Conservation (phyloP, 2,329 filamentous ascomycete genomes). For the Colletotrichum sp. region DNA sequence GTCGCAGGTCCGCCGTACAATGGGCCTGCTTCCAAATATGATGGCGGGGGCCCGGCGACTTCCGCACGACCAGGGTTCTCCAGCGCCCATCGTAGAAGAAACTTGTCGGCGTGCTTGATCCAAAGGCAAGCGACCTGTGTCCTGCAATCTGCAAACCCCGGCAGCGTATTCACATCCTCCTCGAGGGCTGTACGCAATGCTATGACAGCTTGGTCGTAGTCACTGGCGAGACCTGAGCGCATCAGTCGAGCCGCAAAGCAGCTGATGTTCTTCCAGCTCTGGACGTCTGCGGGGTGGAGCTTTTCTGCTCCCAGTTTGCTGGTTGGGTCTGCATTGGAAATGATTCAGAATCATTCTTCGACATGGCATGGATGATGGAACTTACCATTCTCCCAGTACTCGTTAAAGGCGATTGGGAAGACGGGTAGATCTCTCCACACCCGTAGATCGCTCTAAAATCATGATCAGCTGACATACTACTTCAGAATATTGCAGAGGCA, state of each 20-base stretch:
- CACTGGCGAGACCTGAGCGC: background rate
- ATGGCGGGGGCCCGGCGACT: background rate
- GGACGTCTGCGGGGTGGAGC: background rate
- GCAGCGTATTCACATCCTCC: background rate
- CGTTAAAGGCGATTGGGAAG: background rate
- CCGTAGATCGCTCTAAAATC: background rate
- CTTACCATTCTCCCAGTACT: background rate
- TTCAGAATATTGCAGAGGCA: background rate
- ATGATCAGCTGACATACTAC: background rate
- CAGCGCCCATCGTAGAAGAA: background rate
- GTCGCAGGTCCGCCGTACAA: background rate
- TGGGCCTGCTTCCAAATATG: background rate
- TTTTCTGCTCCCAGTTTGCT: background rate
- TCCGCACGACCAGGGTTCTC: background rate
- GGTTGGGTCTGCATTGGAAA: background rate
- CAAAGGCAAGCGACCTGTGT: background rate
- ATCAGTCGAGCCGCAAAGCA: background rate
- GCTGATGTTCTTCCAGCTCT: background rate
- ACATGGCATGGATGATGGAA: background rate
- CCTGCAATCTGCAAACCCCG: background rate
- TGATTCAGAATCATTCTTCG: background rate
- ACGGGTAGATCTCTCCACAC: background rate
- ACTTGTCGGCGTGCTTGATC: background rate
- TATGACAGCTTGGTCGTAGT: background rate
- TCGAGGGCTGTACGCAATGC: background rate